Evolutionary conservation across 2,329 filamentous ascomycete species (phyloP), one percentile per base, ranked within the genome.

Genomic region (Escovopsis sp.): DNA sequence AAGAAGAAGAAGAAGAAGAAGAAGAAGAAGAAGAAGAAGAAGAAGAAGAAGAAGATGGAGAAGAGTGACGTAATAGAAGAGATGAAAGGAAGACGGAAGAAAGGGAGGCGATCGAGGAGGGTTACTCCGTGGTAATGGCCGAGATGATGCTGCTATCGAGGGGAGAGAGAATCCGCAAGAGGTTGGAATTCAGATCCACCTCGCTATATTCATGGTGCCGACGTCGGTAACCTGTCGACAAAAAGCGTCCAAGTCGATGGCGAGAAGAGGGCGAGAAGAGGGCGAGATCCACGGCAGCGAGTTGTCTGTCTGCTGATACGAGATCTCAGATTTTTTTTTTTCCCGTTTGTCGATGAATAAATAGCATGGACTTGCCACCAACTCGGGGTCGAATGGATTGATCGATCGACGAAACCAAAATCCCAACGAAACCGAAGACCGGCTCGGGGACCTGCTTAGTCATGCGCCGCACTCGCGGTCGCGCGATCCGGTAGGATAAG

Each of bases 121-220:
- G 23, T 15, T 15, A 15, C 15, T 15, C 15, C 15, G 15, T 15
- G 2, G 15, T 23, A 6, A 23, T 23, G 23, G 23, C 23, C 23
- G 23, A 23, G 23, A 23, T 23, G 23, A 23, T 23, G 23, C 23
- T 23, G 23, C 23, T 23, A 23, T 23, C 3, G 23, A 23, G 23
- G 23, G 6, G 23, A 23, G 23, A 23, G 23, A 23, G 23, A 23
- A 23, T 23, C 6, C 23, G 23, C 6, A 3, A 23, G 23, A 23
- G 23, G 23, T 23, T 23, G 23, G 23, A 23, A 23, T 6, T 23
- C 26, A n/a, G 37, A 35, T 36, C 44, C 49, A 51, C 42, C 40
- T 46, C 41, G 38, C 41, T 39, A 41, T 42, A 43, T 42, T 47
- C 50, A 51, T 52, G 38, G 33, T 50, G 48, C 43, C 43, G 44